Conservation (phyloP, 2,329 filamentous ascomycete species). For the Epicoccum nigrum region DNA sequence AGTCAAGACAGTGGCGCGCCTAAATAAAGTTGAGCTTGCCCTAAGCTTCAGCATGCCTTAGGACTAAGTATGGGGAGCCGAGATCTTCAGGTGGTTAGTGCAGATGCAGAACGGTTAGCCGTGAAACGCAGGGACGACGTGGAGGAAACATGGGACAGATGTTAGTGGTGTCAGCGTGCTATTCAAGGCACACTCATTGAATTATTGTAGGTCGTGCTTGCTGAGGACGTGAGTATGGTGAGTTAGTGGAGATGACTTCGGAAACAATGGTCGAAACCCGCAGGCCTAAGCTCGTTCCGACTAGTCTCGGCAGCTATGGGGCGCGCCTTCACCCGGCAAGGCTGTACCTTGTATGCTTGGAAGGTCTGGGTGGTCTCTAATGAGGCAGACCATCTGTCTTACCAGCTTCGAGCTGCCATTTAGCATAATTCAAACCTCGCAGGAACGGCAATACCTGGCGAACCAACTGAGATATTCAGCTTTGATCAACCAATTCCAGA, state of each 20-base stretch:
- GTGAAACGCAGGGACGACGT: conserved; percentile 1
- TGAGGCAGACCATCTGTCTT: too few species aligned
- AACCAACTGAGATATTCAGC: too few species aligned
- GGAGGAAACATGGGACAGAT: neutral
- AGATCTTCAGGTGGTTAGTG: conserved; percentile 8
- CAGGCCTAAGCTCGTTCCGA: conserved; percentile 2
- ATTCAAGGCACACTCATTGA: neutral
- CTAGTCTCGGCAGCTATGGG: conserved; percentile 9
- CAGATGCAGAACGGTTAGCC: conserved; percentile 6
- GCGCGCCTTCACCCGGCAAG: neutral
- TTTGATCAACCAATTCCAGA: too few species aligned
- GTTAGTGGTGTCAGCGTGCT: neutral
- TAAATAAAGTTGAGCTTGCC: conserved; percentile 17
- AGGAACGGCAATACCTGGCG: too few species aligned
- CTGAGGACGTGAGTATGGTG: neutral
- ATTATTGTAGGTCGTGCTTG: neutral
- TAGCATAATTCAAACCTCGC: too few species aligned
- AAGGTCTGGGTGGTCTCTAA: too few species aligned
- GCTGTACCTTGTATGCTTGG: too few species aligned
- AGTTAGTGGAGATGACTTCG: conserved; percentile 12
- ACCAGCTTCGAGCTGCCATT: too few species aligned
- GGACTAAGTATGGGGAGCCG: conserved; percentile 21
- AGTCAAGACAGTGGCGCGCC: conserved; percentile 14
- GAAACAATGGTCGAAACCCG: conserved; percentile 16
- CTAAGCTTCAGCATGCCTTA: conserved; percentile 10